Base-by-base conservation (phyloP, 768 basidiomycete genomes). In the Boletus pseudopeckii region DNA sequence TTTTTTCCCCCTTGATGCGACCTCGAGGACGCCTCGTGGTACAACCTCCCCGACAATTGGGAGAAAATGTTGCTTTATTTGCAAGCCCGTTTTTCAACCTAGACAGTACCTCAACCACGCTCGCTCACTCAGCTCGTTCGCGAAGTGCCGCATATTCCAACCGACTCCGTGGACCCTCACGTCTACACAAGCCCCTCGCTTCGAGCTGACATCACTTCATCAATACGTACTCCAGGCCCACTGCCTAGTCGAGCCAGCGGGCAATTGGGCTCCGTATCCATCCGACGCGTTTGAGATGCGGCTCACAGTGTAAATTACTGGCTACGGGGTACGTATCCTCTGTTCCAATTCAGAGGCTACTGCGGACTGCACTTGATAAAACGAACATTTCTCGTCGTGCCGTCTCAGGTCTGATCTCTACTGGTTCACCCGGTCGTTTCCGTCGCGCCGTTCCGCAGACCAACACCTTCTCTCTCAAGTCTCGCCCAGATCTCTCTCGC, bases 1-100 rank as follows among this genome's bases (percentile, higher is more conserved):
- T 32, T 55, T 30, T 30, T 55, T 52, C 52, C 48, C 53, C 55
- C 53, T 40, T 7, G 40, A 28, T 11, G 41, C 42, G 50, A 48
- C 64, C 66, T 66, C 64, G 52, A 54, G 66, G 66, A 37, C 1
- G 17, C 64, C 66, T 58, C 66, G 50, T 68, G 66, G 36, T 37
- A 4, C 47, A 7, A 5, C 52, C 37, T 37, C 39, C 57, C 59
- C 55, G 53, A 57, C 54, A 15, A 33, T 43, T 54, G 58, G 56
- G 66, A 47, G 36, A 52, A 17, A 20, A 47, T 32, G 24, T 34
- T 63, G 24, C 59, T 56, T 56, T 37, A 45, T 61, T 62, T 45
- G 47, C 47, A 11, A 34, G 6, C 32, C 14, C 28, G 44, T 47
- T 43, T 42, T 53, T 28, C 44, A 32, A 41, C 45, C 22, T 38